Conservation (phyloP, 2,329 filamentous ascomycete species). For the Colletotrichum camelliae region DNA sequence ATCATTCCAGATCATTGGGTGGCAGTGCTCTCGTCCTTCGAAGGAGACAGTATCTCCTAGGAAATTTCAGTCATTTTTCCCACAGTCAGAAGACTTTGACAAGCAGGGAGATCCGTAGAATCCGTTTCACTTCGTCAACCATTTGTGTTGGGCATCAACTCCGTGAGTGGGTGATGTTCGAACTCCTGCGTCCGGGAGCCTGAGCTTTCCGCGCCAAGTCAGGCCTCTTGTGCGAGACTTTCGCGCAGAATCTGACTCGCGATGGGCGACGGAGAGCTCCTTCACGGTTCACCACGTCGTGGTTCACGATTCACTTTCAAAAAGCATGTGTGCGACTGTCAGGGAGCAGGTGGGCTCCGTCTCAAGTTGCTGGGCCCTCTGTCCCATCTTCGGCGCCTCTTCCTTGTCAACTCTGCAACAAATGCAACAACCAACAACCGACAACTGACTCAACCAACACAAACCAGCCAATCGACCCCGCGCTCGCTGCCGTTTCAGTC, state of each 20-base stretch:
- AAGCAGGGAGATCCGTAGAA: background rate
- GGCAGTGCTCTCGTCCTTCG: background rate
- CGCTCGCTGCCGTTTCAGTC: background rate
- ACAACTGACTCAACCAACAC: background rate
- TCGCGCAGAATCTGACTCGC: background rate
- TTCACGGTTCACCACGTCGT: background rate
- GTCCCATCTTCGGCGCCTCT: constrained; percentile 5
- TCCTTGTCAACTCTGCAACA: constrained; percentile 9
- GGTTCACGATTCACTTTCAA: background rate
- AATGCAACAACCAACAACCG: background rate
- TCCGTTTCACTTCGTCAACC: background rate
- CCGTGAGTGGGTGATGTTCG: background rate
- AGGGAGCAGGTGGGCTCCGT: background rate
- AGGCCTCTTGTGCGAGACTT: background rate
- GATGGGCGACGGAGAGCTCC: background rate
- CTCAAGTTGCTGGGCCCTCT: constrained; percentile 14
- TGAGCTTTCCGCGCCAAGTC: background rate
- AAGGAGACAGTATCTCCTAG: background rate
- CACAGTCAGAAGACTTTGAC: background rate
- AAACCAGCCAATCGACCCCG: background rate
- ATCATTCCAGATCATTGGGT: background rate
- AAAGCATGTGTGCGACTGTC: background rate
- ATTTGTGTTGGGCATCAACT: background rate
- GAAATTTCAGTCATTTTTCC: background rate
- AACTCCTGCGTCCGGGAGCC: background rate